phyloP scores from a whole-genome alignment of 352 stramenopile species.

The Elongisporangium undulatum region DNA sequence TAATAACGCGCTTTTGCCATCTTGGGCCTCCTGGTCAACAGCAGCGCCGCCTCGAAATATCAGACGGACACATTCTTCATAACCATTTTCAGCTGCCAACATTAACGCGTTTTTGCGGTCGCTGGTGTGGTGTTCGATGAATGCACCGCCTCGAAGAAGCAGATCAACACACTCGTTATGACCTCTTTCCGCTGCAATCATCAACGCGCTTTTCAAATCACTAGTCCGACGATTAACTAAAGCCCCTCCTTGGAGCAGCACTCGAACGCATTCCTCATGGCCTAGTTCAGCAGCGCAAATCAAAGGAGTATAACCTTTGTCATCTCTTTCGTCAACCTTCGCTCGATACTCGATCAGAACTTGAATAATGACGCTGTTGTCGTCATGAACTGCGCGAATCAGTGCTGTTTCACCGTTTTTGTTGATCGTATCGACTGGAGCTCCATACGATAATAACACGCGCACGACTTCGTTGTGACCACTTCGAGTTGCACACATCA shows the following conservation, averaged over 20 bases:
- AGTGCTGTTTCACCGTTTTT: background rate
- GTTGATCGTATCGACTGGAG: background rate
- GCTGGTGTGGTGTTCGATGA: background rate
- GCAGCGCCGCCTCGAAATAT: constrained; percentile 8
- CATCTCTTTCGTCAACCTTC: background rate
- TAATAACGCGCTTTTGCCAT: background rate
- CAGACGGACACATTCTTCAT: constrained; percentile 4
- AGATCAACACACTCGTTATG: background rate
- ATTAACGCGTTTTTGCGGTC: constrained; percentile 5
- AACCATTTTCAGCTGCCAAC: constrained; percentile 7
- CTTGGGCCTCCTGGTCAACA: constrained; percentile 5
- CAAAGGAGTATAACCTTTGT: background rate
- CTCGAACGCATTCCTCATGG: background rate
- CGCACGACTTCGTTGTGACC: background rate
- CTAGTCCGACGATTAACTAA: background rate
- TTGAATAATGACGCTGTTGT: background rate
- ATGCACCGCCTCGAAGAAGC: background rate
- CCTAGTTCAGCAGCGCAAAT: background rate
- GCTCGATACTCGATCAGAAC: background rate
- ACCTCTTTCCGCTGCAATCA: background rate
- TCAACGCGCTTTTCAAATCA: background rate
- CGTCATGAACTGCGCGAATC: background rate
- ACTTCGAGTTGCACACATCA: background rate
- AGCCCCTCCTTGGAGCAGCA: background rate
- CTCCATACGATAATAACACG: background rate